Base-by-base conservation (phyloP, 768 basidiomycete species). In the Lentinula lateritia region DNA sequence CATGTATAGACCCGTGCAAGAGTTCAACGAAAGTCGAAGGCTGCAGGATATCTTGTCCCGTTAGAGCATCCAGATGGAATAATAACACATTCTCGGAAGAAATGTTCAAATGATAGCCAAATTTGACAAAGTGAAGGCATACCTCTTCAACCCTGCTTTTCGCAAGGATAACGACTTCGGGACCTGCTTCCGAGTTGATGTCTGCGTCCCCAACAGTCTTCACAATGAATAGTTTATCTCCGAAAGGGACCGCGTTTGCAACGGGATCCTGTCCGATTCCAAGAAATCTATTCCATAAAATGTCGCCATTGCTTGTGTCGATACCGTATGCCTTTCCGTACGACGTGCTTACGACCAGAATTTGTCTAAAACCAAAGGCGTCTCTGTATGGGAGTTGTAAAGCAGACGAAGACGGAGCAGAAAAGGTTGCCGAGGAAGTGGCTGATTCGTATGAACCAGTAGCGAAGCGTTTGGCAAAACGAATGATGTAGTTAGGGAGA, bases 311-410 rank as follows among this genome's bases (percentile, higher is more conserved):
- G 9, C 85, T 82, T 1, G 91, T 89, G 66, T 97, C 93, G 46
- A 98, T 73, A 0, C 87, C 95, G 67, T 86, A 93, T 0, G 95
- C 65, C 67, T 92, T 93, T 2, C 93, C 93, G 34, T 81, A 77
- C 0, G 76, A 65, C 3, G 90, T 93, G 0, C 86, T 89, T 6
- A 78, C 80, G 4, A 96, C 82, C 50, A 95, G 82, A 34, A 97
- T 72, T 69, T 97, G 92, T 41, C 89, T 81, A 74, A 97, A 93
- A 0, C 93, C 94, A 69, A 95, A 96, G 0, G 86, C 73, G 67
- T 95, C 93, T 5, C 92, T 84, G 61, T 78, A 75, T 0, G 88
- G 76, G 0, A 60, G 35, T 18, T 46, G 34, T 8, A 43, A 16
- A 23, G 76, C 70, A 7, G 76, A 67, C 20, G 73, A 66, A 34